Evolutionary conservation across 2,329 filamentous ascomycete species (phyloP).

Genomic region (Eurotiales sp.): DNA sequence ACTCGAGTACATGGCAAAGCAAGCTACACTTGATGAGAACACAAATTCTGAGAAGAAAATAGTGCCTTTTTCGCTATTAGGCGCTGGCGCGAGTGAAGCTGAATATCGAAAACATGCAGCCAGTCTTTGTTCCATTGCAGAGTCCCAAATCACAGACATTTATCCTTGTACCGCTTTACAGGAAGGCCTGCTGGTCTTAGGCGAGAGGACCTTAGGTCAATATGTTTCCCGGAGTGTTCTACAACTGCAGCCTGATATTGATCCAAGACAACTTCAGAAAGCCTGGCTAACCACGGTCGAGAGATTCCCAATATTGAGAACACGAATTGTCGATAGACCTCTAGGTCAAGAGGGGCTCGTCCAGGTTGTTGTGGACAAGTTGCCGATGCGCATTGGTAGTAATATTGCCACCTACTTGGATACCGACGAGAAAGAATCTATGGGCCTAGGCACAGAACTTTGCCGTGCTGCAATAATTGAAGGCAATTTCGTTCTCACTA

Average conservation of each 20-base stretch:
- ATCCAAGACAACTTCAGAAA: neutral
- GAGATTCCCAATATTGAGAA: slow-evolving; percentile 1
- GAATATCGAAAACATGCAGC: slow-evolving; percentile 8
- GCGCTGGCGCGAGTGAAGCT: neutral
- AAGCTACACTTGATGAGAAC: neutral
- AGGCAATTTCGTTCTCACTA: slow-evolving; percentile 3
- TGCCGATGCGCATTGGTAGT: neutral
- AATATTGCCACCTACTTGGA: neutral
- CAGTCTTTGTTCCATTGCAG: slow-evolving; percentile 1
- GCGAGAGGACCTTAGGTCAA: slow-evolving; percentile 39
- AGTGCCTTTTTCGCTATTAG: slow-evolving; percentile 4
- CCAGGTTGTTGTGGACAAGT: neutral
- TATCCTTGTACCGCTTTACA: slow-evolving; percentile 45
- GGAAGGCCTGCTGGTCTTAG: slow-evolving; percentile 44
- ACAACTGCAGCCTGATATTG: slow-evolving; percentile 1
- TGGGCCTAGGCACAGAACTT: slow-evolving; percentile 2
- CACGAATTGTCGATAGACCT: slow-evolving; percentile 5
- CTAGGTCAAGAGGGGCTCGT: neutral
- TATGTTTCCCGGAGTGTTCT: slow-evolving; percentile 1
- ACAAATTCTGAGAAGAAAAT: neutral
- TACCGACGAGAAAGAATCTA: neutral
- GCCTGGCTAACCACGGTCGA: neutral
- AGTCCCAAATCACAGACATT: neutral
- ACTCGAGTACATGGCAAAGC: slow-evolving; percentile 3
- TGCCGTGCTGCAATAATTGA: neutral